Evolutionary conservation across 495 filamentous ascomycete species (phyloP).

Genomic region (Cetradonia linearis): DNA sequence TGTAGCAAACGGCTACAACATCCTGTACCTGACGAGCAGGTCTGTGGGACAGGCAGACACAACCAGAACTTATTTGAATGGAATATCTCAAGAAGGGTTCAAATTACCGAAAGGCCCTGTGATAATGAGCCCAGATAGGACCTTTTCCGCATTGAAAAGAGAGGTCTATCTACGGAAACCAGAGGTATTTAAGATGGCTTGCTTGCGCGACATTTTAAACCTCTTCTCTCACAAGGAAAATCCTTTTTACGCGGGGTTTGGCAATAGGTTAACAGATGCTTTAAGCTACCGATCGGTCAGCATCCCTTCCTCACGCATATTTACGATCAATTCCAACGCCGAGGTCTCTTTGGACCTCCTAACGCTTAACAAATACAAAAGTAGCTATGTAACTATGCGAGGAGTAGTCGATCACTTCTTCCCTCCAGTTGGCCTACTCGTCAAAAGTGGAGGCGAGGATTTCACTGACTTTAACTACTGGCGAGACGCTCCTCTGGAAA

Average conservation of each 20-base stretch:
- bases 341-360: conserved; percentile 90
- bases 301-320: conserved; percentile 86
- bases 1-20: conserved; percentile 91
- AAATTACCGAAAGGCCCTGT: conserved; percentile 80
- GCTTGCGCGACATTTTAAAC: conserved; percentile 80
- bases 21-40: conserved; percentile 93
- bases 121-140: conserved; percentile 89
- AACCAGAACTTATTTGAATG: conserved; percentile 81
- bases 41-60: conserved; percentile 89
- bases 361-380: conserved; percentile 87
- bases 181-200: conserved; percentile 99
- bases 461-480: conserved; percentile 87
- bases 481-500: conserved; percentile 60
- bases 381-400: conserved; percentile 91
- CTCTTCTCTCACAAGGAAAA: conserved; percentile 70
- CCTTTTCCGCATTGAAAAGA: conserved; percentile 85
- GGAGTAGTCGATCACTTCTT: conserved; percentile 97
- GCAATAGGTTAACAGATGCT: conserved; percentile 92
- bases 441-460: conserved; percentile 70
- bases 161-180: conserved; percentile 95
- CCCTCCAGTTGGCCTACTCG: conserved; percentile 65
- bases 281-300: conserved; percentile 93
- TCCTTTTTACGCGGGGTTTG: conserved; percentile 95
- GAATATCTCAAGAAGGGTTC: conserved; percentile 80
- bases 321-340: conserved; percentile 97